These are phyloP conservation scores for Parathielavia appendiculata DNA, from an alignment of 495 filamentous ascomycete species.

Conservation along the genomic window DNA sequence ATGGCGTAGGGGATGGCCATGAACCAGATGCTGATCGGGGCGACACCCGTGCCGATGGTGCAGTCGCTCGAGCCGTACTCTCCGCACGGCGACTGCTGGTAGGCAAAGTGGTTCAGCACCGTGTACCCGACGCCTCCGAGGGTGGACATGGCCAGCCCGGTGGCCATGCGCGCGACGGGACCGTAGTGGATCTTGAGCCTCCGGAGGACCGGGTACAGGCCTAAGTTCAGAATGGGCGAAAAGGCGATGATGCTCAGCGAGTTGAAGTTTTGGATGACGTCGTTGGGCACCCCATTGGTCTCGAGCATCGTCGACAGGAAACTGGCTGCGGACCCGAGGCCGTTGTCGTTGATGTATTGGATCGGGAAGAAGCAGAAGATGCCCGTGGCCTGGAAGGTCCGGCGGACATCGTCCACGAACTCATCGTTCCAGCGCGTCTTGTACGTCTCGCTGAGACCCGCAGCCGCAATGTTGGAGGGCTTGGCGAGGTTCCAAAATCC, in stretches of 20 bases:
- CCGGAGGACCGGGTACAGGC: constrained; percentile 63
- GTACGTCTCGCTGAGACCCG: constrained; percentile 38
- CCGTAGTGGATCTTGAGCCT: constrained; percentile 59
- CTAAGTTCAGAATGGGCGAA: constrained; percentile 59
- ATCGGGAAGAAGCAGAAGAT: constrained; percentile 65
- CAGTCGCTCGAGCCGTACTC: constrained; percentile 43
- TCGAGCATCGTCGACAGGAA: constrained; percentile 58
- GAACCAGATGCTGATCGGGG: constrained; percentile 48
- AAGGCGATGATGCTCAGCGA: constrained; percentile 65
- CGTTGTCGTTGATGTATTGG: constrained; percentile 59
- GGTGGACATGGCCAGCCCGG: constrained; percentile 62
- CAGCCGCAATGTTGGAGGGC: constrained; percentile 51
- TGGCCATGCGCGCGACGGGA: constrained; percentile 69
- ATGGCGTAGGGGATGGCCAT: constrained; percentile 48
- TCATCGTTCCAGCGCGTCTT: constrained; percentile 46
- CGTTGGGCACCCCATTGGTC: constrained; percentile 68
- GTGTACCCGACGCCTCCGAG: constrained; percentile 62
- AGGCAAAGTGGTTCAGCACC: constrained; percentile 68
- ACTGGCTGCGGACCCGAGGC: constrained; percentile 41
- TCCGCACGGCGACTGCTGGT: constrained; percentile 51
- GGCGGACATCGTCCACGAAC: constrained; percentile 55
- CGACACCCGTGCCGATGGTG: constrained; percentile 40
- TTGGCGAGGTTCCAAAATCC: constrained; percentile 63
- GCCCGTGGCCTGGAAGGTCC: constrained; percentile 54
- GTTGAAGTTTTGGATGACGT: constrained; percentile 73